phyloP scores from a whole-genome alignment of 257 asterid species.

The Jaltomata sinuosa region DNA sequence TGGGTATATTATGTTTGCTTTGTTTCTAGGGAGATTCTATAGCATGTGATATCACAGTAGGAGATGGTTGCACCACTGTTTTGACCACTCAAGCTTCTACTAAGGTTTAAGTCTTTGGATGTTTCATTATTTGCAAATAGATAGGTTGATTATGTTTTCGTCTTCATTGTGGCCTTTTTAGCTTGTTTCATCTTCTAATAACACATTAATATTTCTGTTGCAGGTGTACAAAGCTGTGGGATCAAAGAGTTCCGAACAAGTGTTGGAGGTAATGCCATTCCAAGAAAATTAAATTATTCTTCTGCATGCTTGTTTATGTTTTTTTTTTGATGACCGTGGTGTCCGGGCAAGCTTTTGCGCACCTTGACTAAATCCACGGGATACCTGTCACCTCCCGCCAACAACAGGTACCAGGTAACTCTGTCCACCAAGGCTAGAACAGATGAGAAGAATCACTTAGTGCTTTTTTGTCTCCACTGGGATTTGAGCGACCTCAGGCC shows the following conservation, averaged over 20 bases:
- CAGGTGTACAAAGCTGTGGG: conserved; percentile 81
- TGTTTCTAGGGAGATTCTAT: conserved; percentile 66
- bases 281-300: background rate
- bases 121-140: background rate
- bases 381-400: too few relatives aligned
- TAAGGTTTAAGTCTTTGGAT: conserved; percentile 41
- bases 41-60: conserved; percentile 45
- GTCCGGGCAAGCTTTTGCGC: too few relatives aligned
- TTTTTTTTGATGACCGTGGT: too few relatives aligned
- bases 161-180: background rate
- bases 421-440: too few relatives aligned
- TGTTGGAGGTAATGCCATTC: conserved; percentile 51
- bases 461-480: too few relatives aligned
- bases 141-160: too few relatives aligned
- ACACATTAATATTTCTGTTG: background rate
- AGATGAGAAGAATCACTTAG: too few relatives aligned
- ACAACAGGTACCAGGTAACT: too few relatives aligned
- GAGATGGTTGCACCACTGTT: conserved; percentile 67
- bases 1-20: background rate
- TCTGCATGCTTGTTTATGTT: too few relatives aligned
- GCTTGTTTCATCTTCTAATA: background rate
- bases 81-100: conserved; percentile 97
- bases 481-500: too few relatives aligned
- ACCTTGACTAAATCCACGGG: too few relatives aligned
- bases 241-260: conserved; percentile 56